These are phyloP conservation scores for Acanthochlamys bracteata DNA, from an alignment of 106 monocot genomes.

Conservation along the genomic window DNA sequence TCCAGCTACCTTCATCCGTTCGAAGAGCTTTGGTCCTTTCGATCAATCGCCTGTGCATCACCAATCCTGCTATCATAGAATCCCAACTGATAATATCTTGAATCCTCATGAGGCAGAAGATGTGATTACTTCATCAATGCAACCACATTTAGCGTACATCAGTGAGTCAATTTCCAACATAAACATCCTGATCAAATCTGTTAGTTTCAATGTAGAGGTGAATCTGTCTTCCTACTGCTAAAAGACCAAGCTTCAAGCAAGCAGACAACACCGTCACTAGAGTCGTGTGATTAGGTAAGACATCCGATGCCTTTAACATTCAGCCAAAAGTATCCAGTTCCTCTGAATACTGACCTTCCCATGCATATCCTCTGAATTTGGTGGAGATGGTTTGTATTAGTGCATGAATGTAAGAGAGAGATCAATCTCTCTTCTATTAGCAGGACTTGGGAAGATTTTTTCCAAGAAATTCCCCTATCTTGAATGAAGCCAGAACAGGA, in stretches of 20 bases:
- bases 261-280: slow-evolving; percentile 35
- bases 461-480: neutral
- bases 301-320: slow-evolving; percentile 23
- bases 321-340: slow-evolving; percentile 22
- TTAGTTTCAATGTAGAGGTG: slow-evolving; percentile 33
- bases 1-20: slow-evolving; percentile 19
- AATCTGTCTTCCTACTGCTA: slow-evolving; percentile 34
- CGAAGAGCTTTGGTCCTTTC: slow-evolving; percentile 35
- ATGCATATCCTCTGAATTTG: slow-evolving; percentile 37
- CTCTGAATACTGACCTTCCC: slow-evolving; percentile 13
- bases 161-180: slow-evolving; percentile 38
- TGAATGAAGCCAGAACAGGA: too few species aligned
- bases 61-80: slow-evolving; percentile 33
- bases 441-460: neutral
- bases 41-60: slow-evolving; percentile 33
- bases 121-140: slow-evolving; percentile 27
- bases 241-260: slow-evolving; percentile 35
- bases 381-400: slow-evolving; percentile 7
- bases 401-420: slow-evolving; percentile 29
- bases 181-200: slow-evolving; percentile 14
- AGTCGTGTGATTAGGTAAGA: slow-evolving; percentile 49
- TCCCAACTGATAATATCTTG: slow-evolving; percentile 63
- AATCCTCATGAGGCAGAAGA: slow-evolving; percentile 21
- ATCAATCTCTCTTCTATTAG: slow-evolving; percentile 22
- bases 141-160: slow-evolving; percentile 79